Percentiles rank a stretch among this genome's conserved stretches.
Evolutionary conservation across 768 basidiomycete species (phyloP).

Genomic region (Zangia roseola): DNA sequence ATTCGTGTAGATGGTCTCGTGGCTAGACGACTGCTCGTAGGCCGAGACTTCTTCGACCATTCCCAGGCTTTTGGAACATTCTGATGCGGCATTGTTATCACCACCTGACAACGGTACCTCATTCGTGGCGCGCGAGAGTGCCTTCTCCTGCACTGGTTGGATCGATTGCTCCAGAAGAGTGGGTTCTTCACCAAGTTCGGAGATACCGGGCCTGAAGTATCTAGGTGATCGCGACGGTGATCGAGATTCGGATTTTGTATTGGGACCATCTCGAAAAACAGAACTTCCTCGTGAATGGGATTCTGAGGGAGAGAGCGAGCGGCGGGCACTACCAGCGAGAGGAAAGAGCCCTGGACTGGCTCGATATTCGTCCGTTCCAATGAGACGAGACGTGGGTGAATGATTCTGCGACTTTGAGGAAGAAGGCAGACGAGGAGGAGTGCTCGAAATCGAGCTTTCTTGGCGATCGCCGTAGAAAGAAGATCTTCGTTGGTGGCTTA

Average conservation of each 20-base stretch:
- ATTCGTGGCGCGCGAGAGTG: conserved; percentile 20
- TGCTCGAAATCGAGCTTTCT: conserved; percentile 33
- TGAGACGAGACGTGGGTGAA: conserved; percentile 24
- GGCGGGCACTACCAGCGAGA: conserved; percentile 12
- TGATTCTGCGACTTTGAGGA: conserved; percentile 17
- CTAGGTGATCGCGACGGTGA: conserved; percentile 56
- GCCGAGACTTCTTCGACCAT: conserved; percentile 9
- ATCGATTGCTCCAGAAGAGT: conserved; percentile 17
- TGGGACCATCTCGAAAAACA: conserved; percentile 28
- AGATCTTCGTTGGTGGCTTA: conserved; percentile 23
- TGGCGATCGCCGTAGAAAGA: conserved; percentile 22
- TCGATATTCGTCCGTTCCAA: conserved; percentile 7
- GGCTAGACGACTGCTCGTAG: conserved; percentile 19
- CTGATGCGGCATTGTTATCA: conserved; percentile 14
- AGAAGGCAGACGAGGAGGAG: conserved; percentile 28
- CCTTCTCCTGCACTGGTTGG: conserved; percentile 37
- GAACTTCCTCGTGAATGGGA: conserved; percentile 30
- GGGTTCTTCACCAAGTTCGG: conserved; percentile 22
- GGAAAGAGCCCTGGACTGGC: conserved; percentile 1
- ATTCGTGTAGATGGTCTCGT: conserved; percentile 23
- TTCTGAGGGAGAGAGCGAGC: conserved; percentile 15
- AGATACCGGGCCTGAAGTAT: conserved; percentile 26
- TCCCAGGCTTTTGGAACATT: conserved; percentile 22
- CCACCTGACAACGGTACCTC: conserved; percentile 8
- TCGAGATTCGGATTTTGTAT: conserved; percentile 40